These are phyloP conservation scores for Psilocybe subaeruginosa DNA, from an alignment of 768 basidiomycete genomes.

Conservation along the genomic window DNA sequence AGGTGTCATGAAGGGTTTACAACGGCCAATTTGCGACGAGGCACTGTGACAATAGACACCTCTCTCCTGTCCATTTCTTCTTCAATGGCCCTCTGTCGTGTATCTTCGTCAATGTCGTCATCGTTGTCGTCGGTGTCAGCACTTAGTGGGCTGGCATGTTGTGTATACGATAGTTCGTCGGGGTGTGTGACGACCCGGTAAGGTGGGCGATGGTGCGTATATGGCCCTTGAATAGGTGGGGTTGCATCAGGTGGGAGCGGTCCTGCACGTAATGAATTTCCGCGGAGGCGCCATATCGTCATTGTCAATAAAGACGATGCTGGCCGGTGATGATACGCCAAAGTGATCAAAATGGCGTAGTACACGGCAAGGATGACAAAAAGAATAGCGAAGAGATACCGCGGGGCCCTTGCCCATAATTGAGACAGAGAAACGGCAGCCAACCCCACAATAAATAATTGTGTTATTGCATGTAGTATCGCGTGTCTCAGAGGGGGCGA, in stretches of 20 bases:
- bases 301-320: constrained; percentile 58
- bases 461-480: constrained; percentile 55
- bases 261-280: constrained; percentile 27
- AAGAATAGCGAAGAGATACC: constrained; percentile 64
- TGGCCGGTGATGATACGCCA: constrained; percentile 64
- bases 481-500: constrained; percentile 30
- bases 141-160: constrained; percentile 46
- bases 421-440: constrained; percentile 58
- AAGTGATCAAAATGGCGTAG: constrained; percentile 53
- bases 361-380: constrained; percentile 62
- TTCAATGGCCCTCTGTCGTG: constrained; percentile 74
- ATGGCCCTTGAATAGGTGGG: constrained; percentile 50
- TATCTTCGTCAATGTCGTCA: constrained; percentile 75
- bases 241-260: constrained; percentile 41
- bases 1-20: constrained; percentile 60
- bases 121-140: constrained; percentile 63
- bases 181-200: constrained; percentile 47
- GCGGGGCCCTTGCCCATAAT: constrained; percentile 59
- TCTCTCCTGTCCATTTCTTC: constrained; percentile 83
- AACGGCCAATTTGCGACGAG: constrained; percentile 75
- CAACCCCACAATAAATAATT: constrained; percentile 60
- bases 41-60: constrained; percentile 80
- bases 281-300: constrained; percentile 47
- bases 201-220: constrained; percentile 70
- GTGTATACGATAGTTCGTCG: constrained; percentile 39